Evolutionary conservation across 2,329 filamentous ascomycete genomes (phyloP).

Genomic region (Cercospora sesami): DNA sequence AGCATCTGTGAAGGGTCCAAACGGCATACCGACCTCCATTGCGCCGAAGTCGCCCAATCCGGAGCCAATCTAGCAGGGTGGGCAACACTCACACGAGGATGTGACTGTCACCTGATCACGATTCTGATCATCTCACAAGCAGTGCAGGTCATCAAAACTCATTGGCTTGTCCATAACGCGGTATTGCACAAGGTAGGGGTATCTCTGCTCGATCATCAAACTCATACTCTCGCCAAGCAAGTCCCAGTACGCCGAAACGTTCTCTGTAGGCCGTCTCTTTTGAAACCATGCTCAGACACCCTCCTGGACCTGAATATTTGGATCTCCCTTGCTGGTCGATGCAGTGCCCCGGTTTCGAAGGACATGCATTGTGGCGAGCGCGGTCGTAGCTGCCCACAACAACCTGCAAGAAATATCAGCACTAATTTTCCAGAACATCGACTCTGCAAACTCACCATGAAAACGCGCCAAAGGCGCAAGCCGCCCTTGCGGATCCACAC

Average conservation of each 20-base stretch:
- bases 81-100: not conserved
- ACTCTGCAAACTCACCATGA: conserved; percentile 51
- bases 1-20: not conserved
- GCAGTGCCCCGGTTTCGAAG: conserved; percentile 40
- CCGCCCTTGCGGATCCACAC: conserved; percentile 56
- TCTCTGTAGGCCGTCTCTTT: conserved; percentile 6
- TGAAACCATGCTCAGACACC: conserved; percentile 37
- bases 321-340: conserved; percentile 28
- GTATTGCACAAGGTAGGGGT: not conserved
- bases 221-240: not conserved
- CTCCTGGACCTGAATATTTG: conserved; percentile 43
- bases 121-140: not conserved
- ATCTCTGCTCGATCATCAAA: not conserved
- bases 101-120: not conserved
- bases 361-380: conserved; percentile 52
- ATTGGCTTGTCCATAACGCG: not conserved
- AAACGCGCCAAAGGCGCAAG: conserved; percentile 66
- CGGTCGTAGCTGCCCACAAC: conserved; percentile 54
- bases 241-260: not conserved
- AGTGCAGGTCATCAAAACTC: not conserved
- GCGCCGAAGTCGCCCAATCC: not conserved
- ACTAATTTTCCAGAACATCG: not conserved
- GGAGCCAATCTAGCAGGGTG: not conserved
- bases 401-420: conserved; percentile 43
- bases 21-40: not conserved